These are phyloP conservation scores for Cladosporium austrohemisphaericum DNA, from an alignment of 2,329 filamentous ascomycete genomes.

Conservation along the genomic window DNA sequence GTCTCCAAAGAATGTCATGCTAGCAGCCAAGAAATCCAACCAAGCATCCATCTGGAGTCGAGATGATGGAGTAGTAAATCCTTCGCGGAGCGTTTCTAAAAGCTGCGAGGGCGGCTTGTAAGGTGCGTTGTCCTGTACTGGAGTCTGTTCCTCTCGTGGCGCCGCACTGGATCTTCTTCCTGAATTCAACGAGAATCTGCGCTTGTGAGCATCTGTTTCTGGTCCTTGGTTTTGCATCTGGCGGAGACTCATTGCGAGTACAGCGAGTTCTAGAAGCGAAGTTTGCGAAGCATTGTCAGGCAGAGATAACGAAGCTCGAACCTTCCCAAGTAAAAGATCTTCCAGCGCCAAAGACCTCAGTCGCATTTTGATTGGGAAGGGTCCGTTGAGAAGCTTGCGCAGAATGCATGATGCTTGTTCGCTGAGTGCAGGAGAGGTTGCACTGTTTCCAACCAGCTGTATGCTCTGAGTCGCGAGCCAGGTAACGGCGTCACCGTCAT, in stretches of 20 bases:
- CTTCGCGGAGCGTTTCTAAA: conserved; percentile 79
- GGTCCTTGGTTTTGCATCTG: background rate
- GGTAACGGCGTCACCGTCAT: conserved; percentile 19
- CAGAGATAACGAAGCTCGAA: background rate
- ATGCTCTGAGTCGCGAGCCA: conserved; percentile 24
- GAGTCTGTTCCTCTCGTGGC: conserved; percentile 2
- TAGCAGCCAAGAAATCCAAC: conserved; percentile 79
- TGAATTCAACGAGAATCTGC: conserved; percentile 3
- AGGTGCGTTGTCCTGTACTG: background rate
- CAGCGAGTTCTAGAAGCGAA: background rate
- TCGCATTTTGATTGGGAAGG: conserved; percentile 4
- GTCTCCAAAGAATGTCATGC: conserved; percentile 77
- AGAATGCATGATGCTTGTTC: conserved; percentile 17
- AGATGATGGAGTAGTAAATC: conserved; percentile 70
- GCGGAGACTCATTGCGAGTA: conserved; percentile 5
- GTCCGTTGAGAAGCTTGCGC: conserved; percentile 5
- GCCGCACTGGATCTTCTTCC: conserved; percentile 11
- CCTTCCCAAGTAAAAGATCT: conserved; percentile 6
- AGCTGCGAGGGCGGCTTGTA: conserved; percentile 42
- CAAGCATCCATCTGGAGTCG: conserved; percentile 83
- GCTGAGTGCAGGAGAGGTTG: conserved; percentile 11
- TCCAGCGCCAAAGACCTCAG: conserved; percentile 3
- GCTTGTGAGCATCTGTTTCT: background rate
- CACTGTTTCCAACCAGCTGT: conserved; percentile 16
- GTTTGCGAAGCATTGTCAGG: background rate